A percentile compares a stretch with the other conserved stretches of the same genome.
Conservation (phyloP, 352 stramenopile species). For the Phytophthora tubulina region DNA sequence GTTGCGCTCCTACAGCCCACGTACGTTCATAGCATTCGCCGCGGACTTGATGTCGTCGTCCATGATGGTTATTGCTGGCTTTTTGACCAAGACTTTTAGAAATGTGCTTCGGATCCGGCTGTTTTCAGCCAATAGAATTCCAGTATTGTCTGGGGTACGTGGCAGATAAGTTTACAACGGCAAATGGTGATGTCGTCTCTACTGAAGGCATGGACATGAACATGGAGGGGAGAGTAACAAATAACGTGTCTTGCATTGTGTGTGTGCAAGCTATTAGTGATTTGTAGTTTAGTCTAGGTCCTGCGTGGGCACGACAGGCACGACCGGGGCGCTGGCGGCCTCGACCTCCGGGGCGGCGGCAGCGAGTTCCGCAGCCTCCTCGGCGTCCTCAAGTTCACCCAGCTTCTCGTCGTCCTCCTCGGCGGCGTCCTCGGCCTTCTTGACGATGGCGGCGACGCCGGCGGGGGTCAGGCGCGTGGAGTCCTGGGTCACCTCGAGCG, state of each 20-base stretch:
- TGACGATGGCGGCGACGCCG: constrained; percentile 80
- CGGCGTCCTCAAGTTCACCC: constrained; percentile 75
- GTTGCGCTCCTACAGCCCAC: constrained; percentile 10
- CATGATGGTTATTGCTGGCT: constrained; percentile 37
- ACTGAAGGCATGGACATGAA: not conserved
- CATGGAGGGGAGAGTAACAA: constrained; percentile 23
- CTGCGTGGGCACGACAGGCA: constrained; percentile 60
- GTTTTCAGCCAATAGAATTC: constrained; percentile 40
- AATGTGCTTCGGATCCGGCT: constrained; percentile 13
- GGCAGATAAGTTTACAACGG: constrained; percentile 7
- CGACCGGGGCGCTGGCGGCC: constrained; percentile 36
- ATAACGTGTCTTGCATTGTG: constrained; percentile 42
- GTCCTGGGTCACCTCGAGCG: constrained; percentile 80
- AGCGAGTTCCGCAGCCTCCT: constrained; percentile 60
- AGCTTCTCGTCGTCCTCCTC: constrained; percentile 85
- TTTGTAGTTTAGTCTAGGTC: constrained; percentile 86
- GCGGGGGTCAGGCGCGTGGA: constrained; percentile 69
- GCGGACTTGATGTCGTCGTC: constrained; percentile 63
- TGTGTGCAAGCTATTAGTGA: constrained; percentile 44
- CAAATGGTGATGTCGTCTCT: not conserved
- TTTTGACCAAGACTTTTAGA: constrained; percentile 27
- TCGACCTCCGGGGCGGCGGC: constrained; percentile 44
- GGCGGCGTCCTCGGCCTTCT: constrained; percentile 86
- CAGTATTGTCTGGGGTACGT: constrained; percentile 2
- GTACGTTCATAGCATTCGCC: constrained; percentile 64